Conservation (phyloP, 768 basidiomycete genomes). For the Leucogyrophana mollusca region DNA sequence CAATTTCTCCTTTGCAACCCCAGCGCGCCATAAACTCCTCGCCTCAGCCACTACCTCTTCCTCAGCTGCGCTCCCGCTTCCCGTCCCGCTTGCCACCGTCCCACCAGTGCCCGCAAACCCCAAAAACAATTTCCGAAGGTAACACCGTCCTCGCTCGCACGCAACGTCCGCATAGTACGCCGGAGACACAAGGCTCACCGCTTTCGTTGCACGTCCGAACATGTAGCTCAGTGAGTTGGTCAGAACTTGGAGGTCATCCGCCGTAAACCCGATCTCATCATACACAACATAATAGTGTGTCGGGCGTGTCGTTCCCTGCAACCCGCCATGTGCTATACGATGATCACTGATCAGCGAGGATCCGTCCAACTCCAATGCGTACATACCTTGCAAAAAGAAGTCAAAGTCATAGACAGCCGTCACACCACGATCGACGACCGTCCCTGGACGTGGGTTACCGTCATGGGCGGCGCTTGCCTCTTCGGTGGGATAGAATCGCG, state of each 20-base stretch:
- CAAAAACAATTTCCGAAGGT: constrained; percentile 47
- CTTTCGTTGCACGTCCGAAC: constrained; percentile 59
- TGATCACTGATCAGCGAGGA: neutral
- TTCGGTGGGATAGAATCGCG: constrained; percentile 55
- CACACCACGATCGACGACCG: constrained; percentile 54
- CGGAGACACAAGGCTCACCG: constrained; percentile 35
- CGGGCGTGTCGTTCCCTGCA: constrained; percentile 48
- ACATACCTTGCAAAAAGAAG: constrained; percentile 52
- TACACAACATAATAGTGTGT: constrained; percentile 57
- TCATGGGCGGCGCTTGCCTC: constrained; percentile 37
- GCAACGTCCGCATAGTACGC: constrained; percentile 46
- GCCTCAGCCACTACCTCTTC: constrained; percentile 58
- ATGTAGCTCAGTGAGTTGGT: constrained; percentile 54
- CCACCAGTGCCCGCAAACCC: constrained; percentile 24
- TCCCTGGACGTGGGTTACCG: constrained; percentile 53
- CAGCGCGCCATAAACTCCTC: constrained; percentile 49
- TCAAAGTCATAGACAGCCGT: constrained; percentile 55
- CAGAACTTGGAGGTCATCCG: constrained; percentile 53
- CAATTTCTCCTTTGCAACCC: constrained; percentile 46
- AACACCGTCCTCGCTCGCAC: constrained; percentile 54
- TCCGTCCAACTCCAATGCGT: neutral
- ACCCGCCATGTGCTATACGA: constrained; percentile 39
- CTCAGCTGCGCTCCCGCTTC: constrained; percentile 39
- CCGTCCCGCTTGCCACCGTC: constrained; percentile 29
- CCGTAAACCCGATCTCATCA: constrained; percentile 49